Evolutionary conservation across 2,329 filamentous ascomycete genomes (phyloP).

Genomic region (Thielaviopsis euricoi): DNA sequence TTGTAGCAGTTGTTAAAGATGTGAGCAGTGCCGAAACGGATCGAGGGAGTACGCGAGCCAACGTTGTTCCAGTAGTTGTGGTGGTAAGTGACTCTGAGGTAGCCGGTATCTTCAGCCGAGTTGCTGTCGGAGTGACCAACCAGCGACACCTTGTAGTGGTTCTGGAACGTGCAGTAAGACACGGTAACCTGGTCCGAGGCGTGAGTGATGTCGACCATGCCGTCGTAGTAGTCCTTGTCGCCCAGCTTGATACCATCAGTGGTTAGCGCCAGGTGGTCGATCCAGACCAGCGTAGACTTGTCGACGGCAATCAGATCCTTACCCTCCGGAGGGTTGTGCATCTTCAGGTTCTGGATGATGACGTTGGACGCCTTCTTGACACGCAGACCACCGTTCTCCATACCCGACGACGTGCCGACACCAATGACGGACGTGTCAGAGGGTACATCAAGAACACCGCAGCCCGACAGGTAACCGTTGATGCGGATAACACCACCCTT

Average conservation of each 20-base stretch:
- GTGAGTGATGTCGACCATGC: constrained; percentile 27
- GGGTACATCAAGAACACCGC: constrained; percentile 26
- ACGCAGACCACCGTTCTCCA: constrained; percentile 28
- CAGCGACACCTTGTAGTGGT: constrained; percentile 38
- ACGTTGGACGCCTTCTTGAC: constrained; percentile 34
- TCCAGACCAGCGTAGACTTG: constrained; percentile 29
- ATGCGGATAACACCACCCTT: constrained; percentile 28
- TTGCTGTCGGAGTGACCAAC: constrained; percentile 46
- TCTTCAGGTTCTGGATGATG: constrained; percentile 39
- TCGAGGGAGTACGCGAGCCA: constrained; percentile 39
- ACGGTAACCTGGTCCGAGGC: constrained; percentile 27
- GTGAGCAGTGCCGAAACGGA: constrained; percentile 47
- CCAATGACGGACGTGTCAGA: constrained; percentile 36
- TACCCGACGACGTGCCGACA: constrained; percentile 25
- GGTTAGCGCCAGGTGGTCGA: constrained; percentile 28
- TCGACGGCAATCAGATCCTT: constrained; percentile 37
- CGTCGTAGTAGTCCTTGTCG: constrained; percentile 28
- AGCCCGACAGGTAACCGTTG: constrained; percentile 26
- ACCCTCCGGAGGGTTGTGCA: constrained; percentile 28
- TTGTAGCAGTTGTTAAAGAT: constrained; percentile 27
- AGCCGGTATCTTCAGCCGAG: constrained; percentile 37
- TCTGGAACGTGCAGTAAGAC: constrained; percentile 26
- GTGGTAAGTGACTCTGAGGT: constrained; percentile 40
- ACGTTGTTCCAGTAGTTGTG: constrained; percentile 46
- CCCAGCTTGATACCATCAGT: constrained; percentile 18